Conservation (phyloP, 2,329 filamentous ascomycete genomes). For the Ophiostoma novo-ulmi region DNA sequence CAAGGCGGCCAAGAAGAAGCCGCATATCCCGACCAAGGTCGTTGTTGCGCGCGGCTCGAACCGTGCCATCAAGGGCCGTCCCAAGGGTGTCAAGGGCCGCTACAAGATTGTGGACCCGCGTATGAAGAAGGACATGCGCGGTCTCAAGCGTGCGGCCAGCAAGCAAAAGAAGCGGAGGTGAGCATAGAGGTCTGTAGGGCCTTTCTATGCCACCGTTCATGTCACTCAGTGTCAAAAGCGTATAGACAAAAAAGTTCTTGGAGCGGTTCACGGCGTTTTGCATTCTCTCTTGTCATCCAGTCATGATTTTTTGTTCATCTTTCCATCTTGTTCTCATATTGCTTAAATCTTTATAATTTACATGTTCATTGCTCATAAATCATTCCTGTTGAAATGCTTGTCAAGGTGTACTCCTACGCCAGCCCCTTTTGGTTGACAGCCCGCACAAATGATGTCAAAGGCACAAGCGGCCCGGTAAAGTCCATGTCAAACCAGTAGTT, state of each 20-base stretch:
- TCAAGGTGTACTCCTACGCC: neutral
- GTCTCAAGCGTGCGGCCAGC: slow-evolving; percentile 72
- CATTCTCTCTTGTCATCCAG: neutral
- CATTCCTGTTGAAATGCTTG: neutral
- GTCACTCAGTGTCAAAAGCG: neutral
- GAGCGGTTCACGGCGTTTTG: slow-evolving; percentile 18
- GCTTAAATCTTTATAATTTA: neutral
- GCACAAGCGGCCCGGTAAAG: slow-evolving; percentile 64
- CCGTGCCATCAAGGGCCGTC: slow-evolving; percentile 71
- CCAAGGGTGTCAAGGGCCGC: slow-evolving; percentile 86
- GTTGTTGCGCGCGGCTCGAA: slow-evolving; percentile 84
- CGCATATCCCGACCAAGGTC: slow-evolving; percentile 73
- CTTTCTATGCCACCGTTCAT: neutral
- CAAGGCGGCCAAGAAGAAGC: slow-evolving; percentile 80
- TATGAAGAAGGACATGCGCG: slow-evolving; percentile 93
- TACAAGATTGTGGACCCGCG: slow-evolving; percentile 96
- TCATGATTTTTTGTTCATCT: slow-evolving; percentile 12
- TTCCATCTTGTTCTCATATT: neutral
- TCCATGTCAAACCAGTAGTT: slow-evolving; percentile 90
- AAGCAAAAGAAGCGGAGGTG: slow-evolving; percentile 45
- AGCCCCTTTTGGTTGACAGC: slow-evolving; percentile 29
- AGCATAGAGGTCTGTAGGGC: neutral
- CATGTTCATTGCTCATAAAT: neutral
- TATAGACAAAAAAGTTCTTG: slow-evolving; percentile 12
- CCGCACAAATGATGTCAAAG: slow-evolving; percentile 53